phyloP scores from a whole-genome alignment of 164 flowering plant genomes.

The Umbellularia californica region DNA sequence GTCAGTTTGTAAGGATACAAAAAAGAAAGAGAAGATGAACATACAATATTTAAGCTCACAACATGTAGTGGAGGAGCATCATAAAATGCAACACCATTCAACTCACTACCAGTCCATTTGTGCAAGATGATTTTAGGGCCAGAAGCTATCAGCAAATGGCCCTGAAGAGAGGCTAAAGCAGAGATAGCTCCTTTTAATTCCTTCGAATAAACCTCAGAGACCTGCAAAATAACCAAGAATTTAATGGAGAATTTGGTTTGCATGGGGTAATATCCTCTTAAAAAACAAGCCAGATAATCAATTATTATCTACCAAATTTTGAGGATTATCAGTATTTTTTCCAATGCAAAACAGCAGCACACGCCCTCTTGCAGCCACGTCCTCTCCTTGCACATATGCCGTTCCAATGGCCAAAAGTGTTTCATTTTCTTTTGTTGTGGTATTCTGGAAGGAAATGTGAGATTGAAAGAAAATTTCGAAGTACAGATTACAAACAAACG shows the following conservation, averaged over 20 bases:
- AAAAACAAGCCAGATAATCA: not conserved
- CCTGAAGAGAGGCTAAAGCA: constrained; percentile 94
- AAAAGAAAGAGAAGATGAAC: constrained; percentile 20
- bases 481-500: not conserved
- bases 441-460: constrained; percentile 43
- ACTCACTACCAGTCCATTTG: constrained; percentile 91
- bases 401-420: constrained; percentile 95
- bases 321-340: constrained; percentile 56
- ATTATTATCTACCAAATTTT: constrained; percentile 45
- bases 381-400: constrained; percentile 99
- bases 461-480: not conserved
- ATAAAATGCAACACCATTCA: constrained; percentile 86
- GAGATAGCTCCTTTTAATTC: constrained; percentile 97
- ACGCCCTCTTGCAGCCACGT: constrained; percentile 96
- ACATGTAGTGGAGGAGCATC: constrained; percentile 94
- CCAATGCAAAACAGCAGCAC: constrained; percentile 74
- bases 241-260: not conserved
- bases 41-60: constrained; percentile 95
- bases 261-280: constrained; percentile 30
- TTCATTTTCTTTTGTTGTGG: constrained; percentile 77
- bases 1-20: not conserved
- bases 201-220: constrained; percentile 88
- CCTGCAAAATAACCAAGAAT: constrained; percentile 33
- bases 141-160: constrained; percentile 88
- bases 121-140: constrained; percentile 96